Conservation (phyloP, 352 stramenopile genomes). For the Phytophthora sojae region DNA sequence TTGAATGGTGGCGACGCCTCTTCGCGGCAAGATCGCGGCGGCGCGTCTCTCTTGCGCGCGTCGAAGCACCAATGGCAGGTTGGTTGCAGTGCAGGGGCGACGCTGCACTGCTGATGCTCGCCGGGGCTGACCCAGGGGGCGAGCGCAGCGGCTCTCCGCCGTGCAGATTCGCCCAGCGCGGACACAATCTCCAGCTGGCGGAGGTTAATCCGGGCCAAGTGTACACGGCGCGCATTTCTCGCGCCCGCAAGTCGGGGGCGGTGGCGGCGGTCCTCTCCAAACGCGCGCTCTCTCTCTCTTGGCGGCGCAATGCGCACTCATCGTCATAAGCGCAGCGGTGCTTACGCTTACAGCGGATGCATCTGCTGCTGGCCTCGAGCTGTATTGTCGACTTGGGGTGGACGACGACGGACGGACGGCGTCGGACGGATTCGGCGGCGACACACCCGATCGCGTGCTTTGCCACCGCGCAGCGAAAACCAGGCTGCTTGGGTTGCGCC, state of each 20-base stretch:
- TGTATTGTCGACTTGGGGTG: not conserved
- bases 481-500: conserved; percentile 29
- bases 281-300: not conserved
- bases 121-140: not conserved
- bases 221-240: conserved; percentile 23
- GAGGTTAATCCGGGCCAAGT: not conserved
- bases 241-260: not conserved
- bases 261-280: conserved; percentile 5
- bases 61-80: not conserved
- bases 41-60: conserved; percentile 14
- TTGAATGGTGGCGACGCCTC: not conserved
- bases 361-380: too few relatives aligned
- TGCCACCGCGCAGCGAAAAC: conserved; percentile 34
- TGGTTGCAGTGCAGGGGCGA: not conserved
- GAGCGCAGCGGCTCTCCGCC: conserved; percentile 6
- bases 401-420: not conserved
- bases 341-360: not conserved
- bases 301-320: not conserved
- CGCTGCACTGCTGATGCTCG: not conserved
- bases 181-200: conserved; percentile 24
- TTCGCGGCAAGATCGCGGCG: conserved; percentile 11
- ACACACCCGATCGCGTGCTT: conserved; percentile 20
- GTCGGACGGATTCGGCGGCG: not conserved
- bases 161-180: conserved; percentile 23
- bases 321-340: conserved; percentile 4